These are phyloP conservation scores for Coemansia asiatica DNA, from an alignment of 192 early-diverging fungal species.

Conservation along the genomic window DNA sequence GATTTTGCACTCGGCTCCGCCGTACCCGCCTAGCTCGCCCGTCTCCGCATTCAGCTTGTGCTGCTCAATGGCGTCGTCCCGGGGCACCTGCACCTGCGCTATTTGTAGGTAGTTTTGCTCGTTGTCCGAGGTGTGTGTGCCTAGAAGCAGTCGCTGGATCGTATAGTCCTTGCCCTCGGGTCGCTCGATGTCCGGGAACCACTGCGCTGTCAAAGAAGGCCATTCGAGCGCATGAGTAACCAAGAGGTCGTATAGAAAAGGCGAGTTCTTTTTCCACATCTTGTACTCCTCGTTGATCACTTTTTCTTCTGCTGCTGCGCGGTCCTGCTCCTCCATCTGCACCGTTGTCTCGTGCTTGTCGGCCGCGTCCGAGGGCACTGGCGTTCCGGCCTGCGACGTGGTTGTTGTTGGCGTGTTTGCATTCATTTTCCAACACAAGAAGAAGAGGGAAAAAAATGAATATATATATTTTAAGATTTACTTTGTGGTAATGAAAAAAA, in stretches of 20 bases:
- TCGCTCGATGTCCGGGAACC: slow-evolving; percentile 93
- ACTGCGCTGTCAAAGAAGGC: slow-evolving; percentile 96
- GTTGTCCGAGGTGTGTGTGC: slow-evolving; percentile 95
- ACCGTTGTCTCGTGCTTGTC: slow-evolving; percentile 23
- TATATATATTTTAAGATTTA: not conserved
- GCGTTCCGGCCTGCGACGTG: slow-evolving; percentile 47
- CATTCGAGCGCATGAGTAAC: slow-evolving; percentile 98
- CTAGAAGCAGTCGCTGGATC: slow-evolving; percentile 84
- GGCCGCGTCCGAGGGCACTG: slow-evolving; percentile 39
- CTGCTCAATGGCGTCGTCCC: slow-evolving; percentile 62
- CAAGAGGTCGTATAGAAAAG: slow-evolving; percentile 97
- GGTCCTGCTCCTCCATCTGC: slow-evolving; percentile 44
- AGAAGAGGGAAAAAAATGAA: not conserved
- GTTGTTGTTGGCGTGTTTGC: slow-evolving; percentile 38
- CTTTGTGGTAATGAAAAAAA: not conserved
- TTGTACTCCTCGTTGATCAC: slow-evolving; percentile 97
- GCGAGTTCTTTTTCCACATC: slow-evolving; percentile 99
- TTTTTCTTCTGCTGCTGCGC: slow-evolving; percentile 67
- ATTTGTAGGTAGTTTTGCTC: slow-evolving; percentile 98
- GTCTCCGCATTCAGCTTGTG: slow-evolving; percentile 74
- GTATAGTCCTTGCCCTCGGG: slow-evolving; percentile 90
- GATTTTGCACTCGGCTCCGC: slow-evolving; percentile 81
- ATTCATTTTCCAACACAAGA: slow-evolving; percentile 2
- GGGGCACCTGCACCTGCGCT: slow-evolving; percentile 84
- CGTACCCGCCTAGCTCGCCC: slow-evolving; percentile 78